Evolutionary conservation across 768 basidiomycete genomes (phyloP), one percentile per base, ranked within the genome.

Genomic region (Gyrodon lividus): DNA sequence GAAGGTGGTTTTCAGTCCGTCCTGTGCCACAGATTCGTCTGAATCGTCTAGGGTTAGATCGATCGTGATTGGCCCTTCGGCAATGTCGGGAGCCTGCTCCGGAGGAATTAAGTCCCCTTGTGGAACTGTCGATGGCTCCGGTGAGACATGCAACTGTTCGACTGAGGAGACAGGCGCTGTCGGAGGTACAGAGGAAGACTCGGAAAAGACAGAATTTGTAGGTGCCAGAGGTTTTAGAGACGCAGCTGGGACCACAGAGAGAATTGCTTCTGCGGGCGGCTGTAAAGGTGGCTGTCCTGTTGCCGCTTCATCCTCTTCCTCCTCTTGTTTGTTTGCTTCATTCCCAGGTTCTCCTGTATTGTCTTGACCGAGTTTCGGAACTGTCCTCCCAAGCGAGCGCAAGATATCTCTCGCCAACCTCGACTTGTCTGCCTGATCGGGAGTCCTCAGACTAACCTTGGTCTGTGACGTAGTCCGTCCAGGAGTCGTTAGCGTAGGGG

Each of bases 361-460:
- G 24, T 58, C 64, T n/a, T 50, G 50, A 28, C 0, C 38, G 26
- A 43, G 33, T 26, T 52, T 47, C 5, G 57, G 55, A 5, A 35
- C 23, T 20, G 58, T 53, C 40, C 54, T 54, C 16, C 77, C 76
- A 4, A 86, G 71, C 6, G 82, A 79, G 39, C 73, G 74, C 19
- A 87, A 56, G 40, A 87, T 70, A 62, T 84, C 82, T 39, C 70
- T 74, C 2, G 84, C 84, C 23, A 87, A 71, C 38, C 71, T 72
- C 41, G 66, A 75, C 56, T 71, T 78, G 59, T 82, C 73, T 6
- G 78, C 81, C 24, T 79, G 66, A 30, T 62, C 64, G 14, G 70
- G 71, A 1, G 68, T 65, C 38, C 62, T 68, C 19, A 16, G 19
- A n/a, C 26, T 41, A 19, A 43, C 20, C 19, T 35, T 44, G 22